Evolutionary conservation across 177 flowering plant genomes (phyloP), one percentile per base, ranked within the genome.

Genomic region (Vitis hybrid): DNA sequence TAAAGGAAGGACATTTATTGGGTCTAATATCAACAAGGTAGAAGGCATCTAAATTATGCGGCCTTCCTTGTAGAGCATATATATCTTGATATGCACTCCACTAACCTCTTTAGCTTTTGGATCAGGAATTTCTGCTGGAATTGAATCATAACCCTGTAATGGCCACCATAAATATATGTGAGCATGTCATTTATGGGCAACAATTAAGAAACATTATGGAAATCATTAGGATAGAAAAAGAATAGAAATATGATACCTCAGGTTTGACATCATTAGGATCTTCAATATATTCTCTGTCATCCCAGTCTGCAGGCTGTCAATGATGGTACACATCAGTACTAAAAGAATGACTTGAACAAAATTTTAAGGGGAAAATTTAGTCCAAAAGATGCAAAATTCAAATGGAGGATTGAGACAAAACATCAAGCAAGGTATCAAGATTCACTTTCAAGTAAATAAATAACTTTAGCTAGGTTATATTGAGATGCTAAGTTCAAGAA

Each of bases 271-370:
- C 85, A 81, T 88, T 79, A 79, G 98, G 97, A 77, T 95, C 96
- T 52, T 90, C 92, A 67, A 95, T 91, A 62, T 93, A 95, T 69
- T 95, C 99, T 73, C 83, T 84, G 19, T 91, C 97, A 65, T 93
- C 99, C 98, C 99, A 95, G 70, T 95, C 92, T 46, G 85, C 86
- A 6, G 99, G 99, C 98, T 95, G 92, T 64, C 46, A 35, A 35
- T 35, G 46, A 35, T 35, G 46, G 46, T 35, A 35, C 46, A 35
- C 46, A 35, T 35, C 5, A 35, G 46, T 35, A 35, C 7, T 35
- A 6, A 35, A 35, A 24, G 27, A 24, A 24, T 24, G 27, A 24
- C 27, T 24, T 24, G 27, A 24, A 24, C 27, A 24, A 24, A 24
- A 24, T 24, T 24, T 24, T 24, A 24, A 24, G 27, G 27, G 27